Base-by-base conservation (phyloP, 2,329 filamentous ascomycete genomes). In the Fusarium sp. region DNA sequence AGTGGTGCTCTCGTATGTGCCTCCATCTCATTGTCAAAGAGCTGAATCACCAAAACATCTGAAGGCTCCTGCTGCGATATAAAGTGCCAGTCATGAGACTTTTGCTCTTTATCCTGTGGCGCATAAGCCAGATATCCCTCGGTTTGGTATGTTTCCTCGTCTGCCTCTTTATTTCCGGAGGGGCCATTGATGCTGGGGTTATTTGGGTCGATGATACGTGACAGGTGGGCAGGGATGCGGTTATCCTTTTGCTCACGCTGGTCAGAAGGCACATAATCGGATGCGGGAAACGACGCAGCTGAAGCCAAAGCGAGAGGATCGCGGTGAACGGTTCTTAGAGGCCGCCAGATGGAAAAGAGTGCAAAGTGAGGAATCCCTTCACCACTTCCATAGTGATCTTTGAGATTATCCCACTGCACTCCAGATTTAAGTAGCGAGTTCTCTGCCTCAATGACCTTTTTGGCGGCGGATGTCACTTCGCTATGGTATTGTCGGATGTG, bases 1-100 rank as follows among this genome's bases (percentile, higher is more conserved):
- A 42, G 15, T 21, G 44, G 45, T 7, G 44, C 52, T 32, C 52
- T n/a, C 14, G 44, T 36, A 32, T 50, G 7, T 1, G 28, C 20
- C 17, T 56, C 52, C 52, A 56, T 56, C 10, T 56, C 45, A 1
- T 56, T 56, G 26, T 56, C 52, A 7, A 56, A 56, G 2, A 56
- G n/a, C 10, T 56, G 52, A 9, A 56, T 56, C 0, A 56, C 52
- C 36, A 56, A 20, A 7, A 56, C 52, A n/a, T 56, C 52, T 1
- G 44, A 56, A 15, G 52, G 44, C 8, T 50, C 26, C 17, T 56
- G 52, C 4, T 50, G 36, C 4, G 52, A 49, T n/a, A 56, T 56
- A 1, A 34, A 56, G 2, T 56, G 52, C 52, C 52, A 56, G 14
- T 34, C 26, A 14, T 56, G 52, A 2, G 44, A 42, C 11, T 17